Base-by-base conservation (phyloP, 208 protist genomes). In the Wallacemonas collosoma region DNA sequence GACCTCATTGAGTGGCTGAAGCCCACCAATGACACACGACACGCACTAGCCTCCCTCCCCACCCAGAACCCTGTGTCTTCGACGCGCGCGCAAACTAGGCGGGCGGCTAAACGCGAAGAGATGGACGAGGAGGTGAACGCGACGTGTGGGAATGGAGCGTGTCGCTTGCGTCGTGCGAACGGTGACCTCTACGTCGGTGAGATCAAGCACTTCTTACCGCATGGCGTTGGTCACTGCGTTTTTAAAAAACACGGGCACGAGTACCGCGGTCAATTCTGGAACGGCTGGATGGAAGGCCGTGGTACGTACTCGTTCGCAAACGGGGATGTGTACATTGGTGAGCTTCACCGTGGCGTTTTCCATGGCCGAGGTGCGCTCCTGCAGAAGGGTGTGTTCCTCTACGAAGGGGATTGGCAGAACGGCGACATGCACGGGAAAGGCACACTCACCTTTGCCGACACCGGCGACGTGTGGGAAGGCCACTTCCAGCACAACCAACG, bases 381-480 rank as follows among this genome's bases (percentile, higher is more conserved):
- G 9, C 47, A 80, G 44, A 72, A 50, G 39, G 76, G 78, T 26
- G 62, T 14, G 5, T 90, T 86, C 72, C 66, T 82, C 48, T 96
- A 90, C 62, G 89, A 94, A 44, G 89, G 89, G 2, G 65, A 61
- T 55, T 95, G 90, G 90, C 17, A 71, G 40, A 73, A 75, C 5
- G 91, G 88, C 0, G 65, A 68, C 35, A 91, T 92, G 77, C 69
- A 92, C 50, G 91, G 91, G 1, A 53, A 70, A 5, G 91, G 88
- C 8, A 81, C 67, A 8, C 40, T 95, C 38, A 71, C 71, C 54
- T 95, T 88, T 75, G 72, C 74, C 5, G 90, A 93, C 41, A 65
- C 60, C 3, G 88, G 88, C n/a, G 86, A 91, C 72, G 77, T 89
- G 17, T 94, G 87, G 87, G 68, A 81, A 15, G 89, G 89, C 12